Evolutionary conservation across 139 green algal genomes (phyloP).

Genomic region (Choricystis sp.): DNA sequence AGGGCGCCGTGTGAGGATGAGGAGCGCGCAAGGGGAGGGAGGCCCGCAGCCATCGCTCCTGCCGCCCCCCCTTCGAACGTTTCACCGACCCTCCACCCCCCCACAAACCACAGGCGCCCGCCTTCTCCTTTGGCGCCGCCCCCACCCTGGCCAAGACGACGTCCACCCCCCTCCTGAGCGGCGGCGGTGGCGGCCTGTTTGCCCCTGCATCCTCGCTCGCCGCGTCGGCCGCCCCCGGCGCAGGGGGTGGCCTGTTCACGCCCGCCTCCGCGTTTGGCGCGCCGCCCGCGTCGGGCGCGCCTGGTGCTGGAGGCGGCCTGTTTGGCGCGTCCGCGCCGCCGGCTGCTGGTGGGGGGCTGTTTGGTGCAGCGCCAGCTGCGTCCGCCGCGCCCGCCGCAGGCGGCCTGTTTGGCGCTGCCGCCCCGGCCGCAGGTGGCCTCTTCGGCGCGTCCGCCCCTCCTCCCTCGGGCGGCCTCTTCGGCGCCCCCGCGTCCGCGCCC

Average conservation of each 20-base stretch:
- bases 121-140: slow-evolving; percentile 13
- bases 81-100: too few species aligned
- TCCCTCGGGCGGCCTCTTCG: background rate
- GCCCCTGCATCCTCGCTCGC: background rate
- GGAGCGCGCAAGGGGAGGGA: too few species aligned
- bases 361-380: slow-evolving; percentile 1
- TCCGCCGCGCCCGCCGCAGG: background rate
- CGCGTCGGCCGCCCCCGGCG: background rate
- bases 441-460: too few species aligned
- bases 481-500: too few species aligned
- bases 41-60: too few species aligned
- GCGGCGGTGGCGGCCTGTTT: slow-evolving; percentile 2
- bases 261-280: slow-evolving; percentile 3
- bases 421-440: background rate
- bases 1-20: too few species aligned
- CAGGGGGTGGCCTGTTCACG: slow-evolving; percentile 9
- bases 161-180: slow-evolving; percentile 13
- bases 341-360: background rate
- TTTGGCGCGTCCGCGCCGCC: background rate
- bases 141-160: slow-evolving; percentile 13
- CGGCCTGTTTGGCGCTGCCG: background rate
- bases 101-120: too few species aligned
- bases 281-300: background rate
- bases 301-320: background rate
- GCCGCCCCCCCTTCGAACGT: too few species aligned